Conservation (phyloP, 2,329 filamentous ascomycete genomes). For the Sphaceloma murrayae region DNA sequence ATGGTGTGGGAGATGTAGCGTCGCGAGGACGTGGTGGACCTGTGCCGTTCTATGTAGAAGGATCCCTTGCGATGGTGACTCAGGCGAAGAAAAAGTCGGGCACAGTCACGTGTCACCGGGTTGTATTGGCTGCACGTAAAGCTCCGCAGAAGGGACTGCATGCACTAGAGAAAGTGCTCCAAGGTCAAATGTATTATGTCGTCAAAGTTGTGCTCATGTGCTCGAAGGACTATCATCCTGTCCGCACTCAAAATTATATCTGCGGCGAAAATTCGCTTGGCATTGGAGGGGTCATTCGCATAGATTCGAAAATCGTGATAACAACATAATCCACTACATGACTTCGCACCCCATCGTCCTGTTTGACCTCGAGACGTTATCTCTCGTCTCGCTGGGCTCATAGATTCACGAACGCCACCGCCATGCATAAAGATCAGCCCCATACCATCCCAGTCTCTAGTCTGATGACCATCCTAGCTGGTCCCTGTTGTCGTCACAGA, state of each 20-base stretch:
- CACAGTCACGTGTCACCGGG: not conserved
- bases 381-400: not conserved
- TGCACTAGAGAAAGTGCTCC: too few species aligned
- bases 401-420: not conserved
- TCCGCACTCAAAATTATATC: constrained; percentile 13
- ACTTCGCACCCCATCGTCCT: not conserved
- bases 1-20: constrained; percentile 4
- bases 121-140: not conserved
- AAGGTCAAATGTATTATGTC: too few species aligned
- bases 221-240: too few species aligned
- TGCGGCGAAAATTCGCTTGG: constrained; percentile 10
- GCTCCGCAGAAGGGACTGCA: constrained; percentile 1
- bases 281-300: not conserved
- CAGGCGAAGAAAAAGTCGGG: not conserved
- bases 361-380: not conserved
- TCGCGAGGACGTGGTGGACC: too few species aligned
- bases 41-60: not conserved
- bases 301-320: not conserved
- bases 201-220: too few species aligned
- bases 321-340: too few species aligned
- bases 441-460: not conserved
- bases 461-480: constrained; percentile 30
- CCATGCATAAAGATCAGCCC: constrained; percentile 4
- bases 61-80: not conserved
- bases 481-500: constrained; percentile 36